phyloP scores from a whole-genome alignment of 306 rosid genomes.

The Fragaria iinumae region DNA sequence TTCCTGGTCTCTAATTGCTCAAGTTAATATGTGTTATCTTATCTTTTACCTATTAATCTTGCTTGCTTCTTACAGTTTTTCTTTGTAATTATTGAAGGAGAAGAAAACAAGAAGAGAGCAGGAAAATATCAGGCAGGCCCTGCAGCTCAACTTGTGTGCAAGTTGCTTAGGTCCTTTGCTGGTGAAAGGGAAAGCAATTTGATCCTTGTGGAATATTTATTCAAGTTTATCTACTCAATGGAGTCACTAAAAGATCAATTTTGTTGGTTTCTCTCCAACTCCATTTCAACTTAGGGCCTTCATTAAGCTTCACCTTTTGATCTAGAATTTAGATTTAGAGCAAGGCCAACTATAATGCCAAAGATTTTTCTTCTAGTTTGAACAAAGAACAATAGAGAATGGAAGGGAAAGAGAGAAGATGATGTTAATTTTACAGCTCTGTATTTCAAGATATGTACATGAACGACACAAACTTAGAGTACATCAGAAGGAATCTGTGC shows the following conservation, averaged over 20 bases:
- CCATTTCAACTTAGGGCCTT: conserved; percentile 3
- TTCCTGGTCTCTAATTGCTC: not conserved
- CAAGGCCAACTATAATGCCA: not conserved
- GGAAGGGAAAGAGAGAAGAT: not conserved
- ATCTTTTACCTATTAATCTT: not conserved
- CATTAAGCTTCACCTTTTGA: conserved; percentile 7
- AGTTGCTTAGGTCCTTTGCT: conserved; percentile 28
- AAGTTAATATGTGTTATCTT: not conserved
- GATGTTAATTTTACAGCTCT: conserved; percentile 4
- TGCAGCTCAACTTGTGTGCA: conserved; percentile 17
- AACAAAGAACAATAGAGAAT: not conserved
- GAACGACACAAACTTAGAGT: conserved; percentile 37
- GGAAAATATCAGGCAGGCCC: not conserved
- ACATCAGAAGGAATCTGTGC: conserved; percentile 46
- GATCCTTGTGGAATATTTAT: conserved; percentile 26
- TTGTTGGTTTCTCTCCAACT: conserved; percentile 18
- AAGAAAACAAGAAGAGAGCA: not conserved
- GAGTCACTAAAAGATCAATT: conserved; percentile 11
- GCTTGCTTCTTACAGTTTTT: not conserved
- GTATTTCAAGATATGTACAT: conserved; percentile 56
- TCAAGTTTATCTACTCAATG: conserved; percentile 36
- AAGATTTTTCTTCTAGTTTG: not conserved
- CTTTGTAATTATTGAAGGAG: not conserved
- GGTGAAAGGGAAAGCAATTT: conserved; percentile 32
- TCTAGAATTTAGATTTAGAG: not conserved